Base-by-base conservation (phyloP, 192 early-diverging fungal species). In the Backusella liffmaniae region DNA sequence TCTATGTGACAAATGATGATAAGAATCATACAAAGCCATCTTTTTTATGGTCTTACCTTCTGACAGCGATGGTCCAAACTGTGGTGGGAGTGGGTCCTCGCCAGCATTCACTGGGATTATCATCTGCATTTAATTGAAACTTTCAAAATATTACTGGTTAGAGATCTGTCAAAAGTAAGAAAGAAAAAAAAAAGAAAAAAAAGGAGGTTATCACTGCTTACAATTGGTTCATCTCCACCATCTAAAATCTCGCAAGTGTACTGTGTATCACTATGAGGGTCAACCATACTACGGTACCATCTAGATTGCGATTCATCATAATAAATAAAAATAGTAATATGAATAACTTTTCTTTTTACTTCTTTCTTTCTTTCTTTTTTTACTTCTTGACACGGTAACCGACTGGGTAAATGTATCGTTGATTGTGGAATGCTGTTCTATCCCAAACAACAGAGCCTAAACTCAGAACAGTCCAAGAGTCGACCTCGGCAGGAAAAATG, bases 341-440 rank as follows among this genome's bases (percentile, higher is more conserved):
- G 5, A 51, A 10, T 29, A 73, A 3, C 10, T 53, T 35, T 37
- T 37, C 18, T 8, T 21, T 36, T 29, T n/a, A 13, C 36, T 69
- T 23, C 5, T 26, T 26, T 0, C 9, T 56, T 23, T 9, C 9
- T 59, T 53, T n/a, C 23, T 9, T 71, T 66, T 37, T 70, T 82
- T 79, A 84, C 83, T 82, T 82, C 67, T 78, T 85, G 7, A 91
- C 87, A 18, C 82, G 86, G 83, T 95, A 97, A 32, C 96, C 96
- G 4, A 96, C 93, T 0, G 96, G 96, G 82, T 87, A 97, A 68
- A 97, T 96, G 73, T 97, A 96, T 8, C 95, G 87, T 75, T 96
- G 93, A 77, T 88, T 94, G 71, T 97, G 95, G 80, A 93, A 97
- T 1, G 89, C 82, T 39, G 89, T 85, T 15, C 91, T 86, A 79